A percentile compares a stretch with the other conserved stretches of the same genome.
phyloP scores from a whole-genome alignment of 495 filamentous ascomycete species.

The Lepraria neglecta region DNA sequence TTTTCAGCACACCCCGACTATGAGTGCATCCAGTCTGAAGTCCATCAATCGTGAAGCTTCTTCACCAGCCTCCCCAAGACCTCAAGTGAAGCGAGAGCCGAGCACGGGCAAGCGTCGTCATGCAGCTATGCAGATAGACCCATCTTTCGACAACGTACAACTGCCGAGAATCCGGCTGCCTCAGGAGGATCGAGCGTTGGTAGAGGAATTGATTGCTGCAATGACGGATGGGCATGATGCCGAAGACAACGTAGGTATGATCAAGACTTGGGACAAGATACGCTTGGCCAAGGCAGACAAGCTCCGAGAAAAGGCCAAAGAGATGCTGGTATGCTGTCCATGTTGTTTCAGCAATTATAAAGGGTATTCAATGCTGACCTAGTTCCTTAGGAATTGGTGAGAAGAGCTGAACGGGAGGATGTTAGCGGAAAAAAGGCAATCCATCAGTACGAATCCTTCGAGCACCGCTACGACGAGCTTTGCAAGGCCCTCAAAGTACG shows the following conservation, averaged over 20 bases:
- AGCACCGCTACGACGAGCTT: constrained; percentile 6
- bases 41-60: not conserved
- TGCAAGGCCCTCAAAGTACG: constrained; percentile 7
- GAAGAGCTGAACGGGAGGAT: not conserved
- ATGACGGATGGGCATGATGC: constrained; percentile 27
- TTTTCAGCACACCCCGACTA: not conserved
- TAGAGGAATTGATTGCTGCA: constrained; percentile 7
- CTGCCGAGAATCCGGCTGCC: not conserved
- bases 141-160: not conserved
- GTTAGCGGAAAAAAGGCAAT: not conserved
- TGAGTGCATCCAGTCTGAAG: not conserved
- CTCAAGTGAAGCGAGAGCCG: constrained; percentile 1
- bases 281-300: constrained; percentile 17
- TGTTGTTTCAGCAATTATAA: not conserved
- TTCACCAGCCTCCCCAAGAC: not conserved
- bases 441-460: not conserved
- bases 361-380: not conserved
- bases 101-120: constrained; percentile 1
- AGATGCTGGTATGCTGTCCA: constrained; percentile 28
- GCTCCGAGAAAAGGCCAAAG: constrained; percentile 25
- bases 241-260: constrained; percentile 35
- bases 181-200: not conserved
- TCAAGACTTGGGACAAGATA: constrained; percentile 28
- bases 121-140: no score
- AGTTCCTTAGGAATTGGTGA: not conserved